phyloP scores from a whole-genome alignment of 352 stramenopile genomes.

The Globisporangium radiosum region DNA sequence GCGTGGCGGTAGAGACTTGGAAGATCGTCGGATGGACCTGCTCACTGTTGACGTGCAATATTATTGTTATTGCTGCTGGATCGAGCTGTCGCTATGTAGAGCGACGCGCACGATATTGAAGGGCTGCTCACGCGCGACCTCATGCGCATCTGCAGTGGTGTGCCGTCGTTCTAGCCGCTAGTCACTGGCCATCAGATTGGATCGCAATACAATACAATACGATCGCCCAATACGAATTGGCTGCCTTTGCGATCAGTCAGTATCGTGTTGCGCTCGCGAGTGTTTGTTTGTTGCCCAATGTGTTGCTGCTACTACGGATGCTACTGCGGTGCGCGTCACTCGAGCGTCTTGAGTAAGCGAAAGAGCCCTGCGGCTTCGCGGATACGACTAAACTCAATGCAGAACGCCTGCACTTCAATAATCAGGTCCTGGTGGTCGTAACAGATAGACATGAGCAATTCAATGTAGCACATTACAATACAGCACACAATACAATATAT shows the following conservation, averaged over 20 bases:
- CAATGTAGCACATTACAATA: too few species aligned
- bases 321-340: slow-evolving; percentile 39
- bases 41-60: not conserved
- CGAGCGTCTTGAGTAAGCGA: slow-evolving; percentile 94
- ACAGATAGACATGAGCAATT: too few species aligned
- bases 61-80: too few species aligned
- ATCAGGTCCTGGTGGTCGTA: slow-evolving; percentile 86
- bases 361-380: slow-evolving; percentile 95
- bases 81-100: slow-evolving; percentile 18
- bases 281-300: not conserved
- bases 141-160: slow-evolving; percentile 68
- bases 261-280: too few species aligned
- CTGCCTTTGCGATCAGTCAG: not conserved
- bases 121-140: slow-evolving; percentile 73
- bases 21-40: too few species aligned
- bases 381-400: slow-evolving; percentile 98
- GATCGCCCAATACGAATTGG: not conserved
- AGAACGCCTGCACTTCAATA: slow-evolving; percentile 98
- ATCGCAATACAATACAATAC: slow-evolving; percentile 10
- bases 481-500: too few species aligned
- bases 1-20: not conserved
- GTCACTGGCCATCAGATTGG: too few species aligned
- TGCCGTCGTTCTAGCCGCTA: slow-evolving; percentile 47
- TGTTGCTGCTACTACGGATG: too few species aligned
- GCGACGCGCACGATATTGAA: slow-evolving; percentile 73